Evolutionary conservation across 2,329 filamentous ascomycete species (phyloP), one percentile per base, ranked within the genome.

Genomic region (Phaeoacremonium minimum): DNA sequence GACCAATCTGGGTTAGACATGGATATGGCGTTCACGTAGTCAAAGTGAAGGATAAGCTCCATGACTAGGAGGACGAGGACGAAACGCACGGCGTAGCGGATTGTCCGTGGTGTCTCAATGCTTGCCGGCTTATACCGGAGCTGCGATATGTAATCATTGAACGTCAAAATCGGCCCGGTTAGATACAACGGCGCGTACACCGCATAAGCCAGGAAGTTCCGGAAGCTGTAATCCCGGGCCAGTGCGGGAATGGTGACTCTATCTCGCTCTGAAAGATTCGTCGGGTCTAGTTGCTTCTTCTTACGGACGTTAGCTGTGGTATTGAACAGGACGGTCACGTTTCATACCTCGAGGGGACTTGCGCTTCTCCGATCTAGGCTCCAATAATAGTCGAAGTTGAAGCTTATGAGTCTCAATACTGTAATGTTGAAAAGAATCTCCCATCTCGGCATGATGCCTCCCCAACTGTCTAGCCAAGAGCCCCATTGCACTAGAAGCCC

Each of bases 371-470:
- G 72, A 45, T 85, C 80, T 4, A 85, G 60, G 50, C 87, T 93
- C 91, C 93, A 98, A 58, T 95, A 91, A 58, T 95, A 90, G 62
- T 98, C 93, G 55, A 98, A 63, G 58, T 97, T 97, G 73, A 95
- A 98, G 58, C 91, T 96, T 51, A 98, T 89, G 32, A 97, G 71
- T 5, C 93, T 83, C 38, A 98, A 67, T 17, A 97, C 83, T 4
- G 91, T 96, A 43, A 98, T 80, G 54, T 98, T 98, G 73, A 98
- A 98, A 5, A 96, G 73, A n/a, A 98, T 82, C 58, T 97, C 88
- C 93, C 93, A 98, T 41, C 91, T 77, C 0, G 83, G 72, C 56
- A 95, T 81, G n/a, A 98, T 66, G 1, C 93, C 93, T 7, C 87
- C 81, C 46, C 84, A 83, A 35, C 73, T 71, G 61, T 98, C 93